Percentiles rank a stretch among this genome's conserved stretches.
Evolutionary conservation across 2,329 filamentous ascomycete species (phyloP).

Genomic region (Clarireedia sp.): DNA sequence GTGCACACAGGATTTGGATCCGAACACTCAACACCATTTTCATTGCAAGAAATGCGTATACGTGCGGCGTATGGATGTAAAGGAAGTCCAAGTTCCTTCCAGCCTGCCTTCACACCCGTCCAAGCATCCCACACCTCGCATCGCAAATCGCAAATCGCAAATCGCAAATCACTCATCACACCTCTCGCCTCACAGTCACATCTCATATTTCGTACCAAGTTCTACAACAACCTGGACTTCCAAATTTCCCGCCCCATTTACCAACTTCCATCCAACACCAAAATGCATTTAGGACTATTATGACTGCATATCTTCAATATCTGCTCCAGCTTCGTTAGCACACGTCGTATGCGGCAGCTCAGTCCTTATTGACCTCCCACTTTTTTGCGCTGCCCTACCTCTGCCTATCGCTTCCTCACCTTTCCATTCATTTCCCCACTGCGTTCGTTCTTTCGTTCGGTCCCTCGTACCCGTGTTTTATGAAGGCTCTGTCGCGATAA

Average conservation of each 20-base stretch:
- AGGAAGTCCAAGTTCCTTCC: not conserved
- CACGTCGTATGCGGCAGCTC: not conserved
- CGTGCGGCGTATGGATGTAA: too few relatives aligned
- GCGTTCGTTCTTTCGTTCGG: not conserved
- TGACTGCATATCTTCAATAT: not conserved
- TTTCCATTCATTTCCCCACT: not conserved
- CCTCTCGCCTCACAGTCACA: not conserved
- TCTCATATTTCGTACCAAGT: not conserved
- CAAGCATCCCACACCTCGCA: too few relatives aligned
- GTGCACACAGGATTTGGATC: not conserved
- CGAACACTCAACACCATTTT: not conserved
- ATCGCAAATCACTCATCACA: not conserved
- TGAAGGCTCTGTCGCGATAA: conserved; percentile 1
- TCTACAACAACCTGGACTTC: too few relatives aligned
- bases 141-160: too few relatives aligned
- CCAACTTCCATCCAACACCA: too few relatives aligned
- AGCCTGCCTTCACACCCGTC: too few relatives aligned
- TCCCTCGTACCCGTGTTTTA: not conserved
- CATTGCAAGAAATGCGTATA: too few relatives aligned
- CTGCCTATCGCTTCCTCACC: conserved; percentile 4
- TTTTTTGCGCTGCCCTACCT: not conserved
- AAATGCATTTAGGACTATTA: too few relatives aligned
- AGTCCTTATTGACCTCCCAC: not conserved
- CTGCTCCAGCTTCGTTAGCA: not conserved
- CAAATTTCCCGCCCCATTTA: not conserved